phyloP scores from a whole-genome alignment of 169 alveolate genomes.

The Cryptosporidium andersoni region DNA sequence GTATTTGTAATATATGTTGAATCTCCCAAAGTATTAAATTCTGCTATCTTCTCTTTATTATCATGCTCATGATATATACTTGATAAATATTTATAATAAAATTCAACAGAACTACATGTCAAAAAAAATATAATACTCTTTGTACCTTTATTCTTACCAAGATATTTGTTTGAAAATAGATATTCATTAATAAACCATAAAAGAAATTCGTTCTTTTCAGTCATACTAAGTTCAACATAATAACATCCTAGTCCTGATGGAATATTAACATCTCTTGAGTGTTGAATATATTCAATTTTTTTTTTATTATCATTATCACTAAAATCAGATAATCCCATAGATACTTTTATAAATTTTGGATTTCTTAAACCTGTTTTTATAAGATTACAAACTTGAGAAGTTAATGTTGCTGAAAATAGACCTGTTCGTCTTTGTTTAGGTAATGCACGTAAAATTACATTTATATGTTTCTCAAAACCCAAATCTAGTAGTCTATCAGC shows the following conservation, averaged over 20 bases:
- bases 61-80: slow-evolving; percentile 18
- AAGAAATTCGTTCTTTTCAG: slow-evolving; percentile 36
- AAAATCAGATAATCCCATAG: slow-evolving; percentile 7
- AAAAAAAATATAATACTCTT: slow-evolving; percentile 79
- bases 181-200: slow-evolving; percentile 73
- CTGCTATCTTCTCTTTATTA: not conserved
- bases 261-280: slow-evolving; percentile 35
- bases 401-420: slow-evolving; percentile 93
- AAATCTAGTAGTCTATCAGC: slow-evolving; percentile 92
- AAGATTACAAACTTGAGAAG: slow-evolving; percentile 82
- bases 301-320: not conserved
- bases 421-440: slow-evolving; percentile 96
- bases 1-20: slow-evolving; percentile 20
- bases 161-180: not conserved
- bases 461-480: slow-evolving; percentile 88
- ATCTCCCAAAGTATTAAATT: not conserved
- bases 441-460: slow-evolving; percentile 80
- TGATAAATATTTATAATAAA: slow-evolving; percentile 49
- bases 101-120: slow-evolving; percentile 79
- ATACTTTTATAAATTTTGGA: slow-evolving; percentile 86
- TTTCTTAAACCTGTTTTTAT: slow-evolving; percentile 90
- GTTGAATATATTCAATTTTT: not conserved
- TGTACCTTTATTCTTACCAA: not conserved
- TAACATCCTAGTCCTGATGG: slow-evolving; percentile 74
- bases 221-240: slow-evolving; percentile 17